Base-by-base conservation (phyloP, 257 asterid species). In the Przewalskia tangutica region DNA sequence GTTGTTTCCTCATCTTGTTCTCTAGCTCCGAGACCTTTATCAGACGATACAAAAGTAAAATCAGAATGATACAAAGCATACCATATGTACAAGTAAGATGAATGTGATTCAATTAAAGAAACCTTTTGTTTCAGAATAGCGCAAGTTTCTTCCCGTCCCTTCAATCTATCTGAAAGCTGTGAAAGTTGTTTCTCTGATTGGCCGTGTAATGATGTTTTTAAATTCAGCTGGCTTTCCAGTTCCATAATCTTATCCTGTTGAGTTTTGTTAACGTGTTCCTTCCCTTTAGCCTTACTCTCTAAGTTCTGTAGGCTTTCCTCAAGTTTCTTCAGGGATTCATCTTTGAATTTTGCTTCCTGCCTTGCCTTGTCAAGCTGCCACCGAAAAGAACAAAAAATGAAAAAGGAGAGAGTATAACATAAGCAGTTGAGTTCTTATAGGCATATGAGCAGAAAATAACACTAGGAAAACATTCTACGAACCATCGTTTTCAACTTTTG, bases 121-220 rank as follows among this genome's bases (percentile, higher is more conserved):
- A 95, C 99, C 97, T 91, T 92, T 81, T 87, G 92, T 84, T 94
- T 97, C 88, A 96, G 97, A 86, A 81, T 86, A 66, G 91, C 82
- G 83, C 94, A 90, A 78, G 87, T 86, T 86, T 91, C 95, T 80
- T 96, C 99, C 84, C 87, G 93, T 70, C 89, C 97, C 86, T 89
- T 92, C 63, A 94, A 84, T 83, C 85, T 90, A 86, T 91, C 97
- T 0, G 95, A 90, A 82, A 94, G 92, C 64, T 88, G 87, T 32
- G 81, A 86, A 78, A 88, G 87, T 86, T 96, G 97, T 85, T 89
- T 94, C 87, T 93, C 97, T 14, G 88, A 84, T 75, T 94, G 98
- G 60, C 81, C 16, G 4, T 89, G 92, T 85, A 92, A 71, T 44
- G 93, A 83, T 51, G 88, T 62, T 87, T 88, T 92, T 55, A 84